Base-by-base conservation (phyloP, 345 rosid genomes). In the Eucalyptus pauciflora region DNA sequence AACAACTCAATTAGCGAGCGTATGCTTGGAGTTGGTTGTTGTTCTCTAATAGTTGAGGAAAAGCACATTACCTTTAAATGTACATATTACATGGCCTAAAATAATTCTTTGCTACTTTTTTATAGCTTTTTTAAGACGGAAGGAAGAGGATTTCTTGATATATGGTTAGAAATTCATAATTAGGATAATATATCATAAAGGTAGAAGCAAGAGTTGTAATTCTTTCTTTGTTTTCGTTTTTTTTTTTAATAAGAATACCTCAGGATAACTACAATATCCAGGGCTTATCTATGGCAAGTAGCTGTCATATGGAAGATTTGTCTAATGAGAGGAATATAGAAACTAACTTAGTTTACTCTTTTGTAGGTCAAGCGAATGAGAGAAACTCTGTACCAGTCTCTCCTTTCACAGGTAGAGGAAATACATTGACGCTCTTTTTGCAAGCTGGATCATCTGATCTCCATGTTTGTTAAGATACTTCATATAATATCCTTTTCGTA, bases 311-410 rank as follows among this genome's bases (percentile, higher is more conserved):
- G 85, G 48, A 76, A 76, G 85, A 76, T 76, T 37, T 76, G 14
- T 76, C 85, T 76, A 20, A 76, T 12, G 48, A 41, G 48, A 76
- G 48, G 85, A 45, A 76, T 41, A 41, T 76, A 45, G 29, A 76
- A 20, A 25, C 85, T 41, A 76, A 76, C 29, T 24, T 41, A 45
- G 48, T 76, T 76, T 41, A 76, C 48, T 69, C 86, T 71, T 91
- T 43, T 89, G 86, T 91, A 98, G 99, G 99, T 98, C 89, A 98
- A 95, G 93, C 93, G 97, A 89, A 96, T 98, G 99, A 96, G 99
- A 92, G 98, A 96, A 92, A 94, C 98, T 20, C 90, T 98, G 31
- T 98, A 96, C 91, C 94, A 97, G 79, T 93, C 98, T 91, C 98
- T 98, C 92, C 99, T 96, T 89, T 90, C 93, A 86, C 99, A 98